Evolutionary conservation across 2,329 filamentous ascomycete species (phyloP), one percentile per base, ranked within the genome.

Genomic region (Xylariales sp.): DNA sequence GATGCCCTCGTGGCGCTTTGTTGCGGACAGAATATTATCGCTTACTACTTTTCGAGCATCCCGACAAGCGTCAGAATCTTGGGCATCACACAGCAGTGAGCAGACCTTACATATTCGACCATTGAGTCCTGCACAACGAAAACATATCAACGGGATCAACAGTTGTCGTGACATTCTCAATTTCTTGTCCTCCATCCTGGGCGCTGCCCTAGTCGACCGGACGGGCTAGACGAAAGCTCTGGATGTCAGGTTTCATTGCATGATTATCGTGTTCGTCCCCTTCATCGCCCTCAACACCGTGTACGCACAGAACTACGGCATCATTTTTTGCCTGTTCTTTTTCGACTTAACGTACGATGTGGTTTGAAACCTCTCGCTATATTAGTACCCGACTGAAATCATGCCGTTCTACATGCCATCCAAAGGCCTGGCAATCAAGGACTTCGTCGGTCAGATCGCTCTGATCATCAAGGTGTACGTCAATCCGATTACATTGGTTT

Each of bases 391-490:
- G 5, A 70, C 69, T 39, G 60, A 63, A 24, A 68, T 83, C 51
- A 85, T 85, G 59, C 79, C 82, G 3, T 86, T 86, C 64, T 86
- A 85, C 60, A 86, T 86, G 82, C 64, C 74, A 2, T 78, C 78
- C 6, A 76, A 73, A 42, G 53, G 40, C 14, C 24, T 48, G 18
- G 46, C 40, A 3, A 33, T 46, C 40, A 48, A 43, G 28, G 43
- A 35, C 18, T 29, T 47, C 15, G 44, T 46, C n/a, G 40, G 43
- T 4, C 40, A 50, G 11, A 18, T 48, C 25, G 38, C 47, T 3
- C 34, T 46, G 25, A 46, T 40, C 34, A 24, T 20, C 14, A 44
- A 44, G 16, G 27, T 39, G 28, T 44, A 29, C 24, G 41, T 44
- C 3, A 46, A 46, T n/a, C 46, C 46, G 1, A 46, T 48, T 4